A percentile compares a stretch with the other conserved stretches of the same genome.
These are phyloP conservation scores for Hygrophoropsis aurantiaca DNA, from an alignment of 768 basidiomycete genomes.

Conservation along the genomic window DNA sequence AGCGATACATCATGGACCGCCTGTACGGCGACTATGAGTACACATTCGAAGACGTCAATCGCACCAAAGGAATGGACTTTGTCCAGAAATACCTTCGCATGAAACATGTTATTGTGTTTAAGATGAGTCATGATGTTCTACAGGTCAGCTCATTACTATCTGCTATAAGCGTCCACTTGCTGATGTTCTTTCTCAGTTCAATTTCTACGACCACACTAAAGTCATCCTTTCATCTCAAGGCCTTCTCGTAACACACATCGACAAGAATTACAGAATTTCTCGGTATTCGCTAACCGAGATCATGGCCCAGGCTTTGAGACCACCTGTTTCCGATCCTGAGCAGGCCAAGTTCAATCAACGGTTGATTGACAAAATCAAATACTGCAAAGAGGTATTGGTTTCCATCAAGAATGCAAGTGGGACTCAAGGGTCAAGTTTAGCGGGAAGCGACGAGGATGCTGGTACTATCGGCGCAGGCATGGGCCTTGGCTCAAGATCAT, in stretches of 20 bases:
- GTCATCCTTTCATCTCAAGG: constrained; percentile 84
- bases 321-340: constrained; percentile 46
- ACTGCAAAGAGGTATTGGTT: constrained; percentile 80
- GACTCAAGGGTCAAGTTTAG: constrained; percentile 24
- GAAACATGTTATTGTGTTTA: constrained; percentile 97
- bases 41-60: constrained; percentile 66
- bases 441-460: constrained; percentile 10
- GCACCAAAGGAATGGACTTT: constrained; percentile 89
- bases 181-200: constrained; percentile 65
- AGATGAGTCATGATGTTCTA: constrained; percentile 92
- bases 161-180: background rate
- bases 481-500: constrained; percentile 13
- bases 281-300: constrained; percentile 72
- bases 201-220: constrained; percentile 98
- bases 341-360: constrained; percentile 60
- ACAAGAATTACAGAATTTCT: constrained; percentile 80
- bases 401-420: constrained; percentile 66
- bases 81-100: constrained; percentile 93
- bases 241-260: constrained; percentile 82
- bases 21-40: constrained; percentile 85
- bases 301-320: constrained; percentile 53
- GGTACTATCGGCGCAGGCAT: background rate
- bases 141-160: constrained; percentile 59
- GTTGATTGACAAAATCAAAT: constrained; percentile 78
- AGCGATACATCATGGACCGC: constrained; percentile 90